Evolutionary conservation across 176 grass and related monocot genomes (phyloP), one percentile per base, ranked within the genome.

Genomic region (Paspalum vaginatum): DNA sequence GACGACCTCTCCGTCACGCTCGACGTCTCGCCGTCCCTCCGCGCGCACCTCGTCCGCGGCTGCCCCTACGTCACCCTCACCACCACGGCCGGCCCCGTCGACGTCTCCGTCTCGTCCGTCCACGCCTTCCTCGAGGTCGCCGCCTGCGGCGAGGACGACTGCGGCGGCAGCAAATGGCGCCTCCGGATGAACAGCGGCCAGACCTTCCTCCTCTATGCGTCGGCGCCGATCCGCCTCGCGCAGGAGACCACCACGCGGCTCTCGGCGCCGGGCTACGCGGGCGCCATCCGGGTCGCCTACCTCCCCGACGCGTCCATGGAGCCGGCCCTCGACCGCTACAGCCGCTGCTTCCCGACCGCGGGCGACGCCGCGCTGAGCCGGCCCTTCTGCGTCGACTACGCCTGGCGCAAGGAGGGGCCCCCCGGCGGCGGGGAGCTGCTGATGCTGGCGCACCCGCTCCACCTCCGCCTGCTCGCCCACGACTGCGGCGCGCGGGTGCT

Each of bases 1-100:
- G 78, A 99, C 64, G 96, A 95, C 54, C 90, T 99, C 65, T 95
- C 90, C 84, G 88, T 99, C 42, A 99, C 92, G 53, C 88, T 99
- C 73, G 92, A 99, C 85, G 47, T 99, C 27, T 88, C 88, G 0
- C 86, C 90, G 17, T 51, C 81, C 40, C 88, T 99, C 21, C 82
- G 88, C 71, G 93, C 89, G 18, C 85, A 88, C 88, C 96, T 95
- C 74, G 92, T 89, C 70, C 88, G 92, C 64, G 96, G 92, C 0
- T 89, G 88, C 84, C 92, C 96, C 41, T 99, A 89, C 45, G 75
- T 99, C 86, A 95, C 92, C 11, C 72, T 94, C 61, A 13, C 77
- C 41, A 99, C 92, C 39, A 4, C 88, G 44, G 62, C 77, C 0
- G 83, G 85, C 0, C 42, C 79, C 72, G 47, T 77, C 21, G 84